Evolutionary conservation across 1,139 yeast species (phyloP).

Genomic region (Arxiozyma heterogenica): DNA sequence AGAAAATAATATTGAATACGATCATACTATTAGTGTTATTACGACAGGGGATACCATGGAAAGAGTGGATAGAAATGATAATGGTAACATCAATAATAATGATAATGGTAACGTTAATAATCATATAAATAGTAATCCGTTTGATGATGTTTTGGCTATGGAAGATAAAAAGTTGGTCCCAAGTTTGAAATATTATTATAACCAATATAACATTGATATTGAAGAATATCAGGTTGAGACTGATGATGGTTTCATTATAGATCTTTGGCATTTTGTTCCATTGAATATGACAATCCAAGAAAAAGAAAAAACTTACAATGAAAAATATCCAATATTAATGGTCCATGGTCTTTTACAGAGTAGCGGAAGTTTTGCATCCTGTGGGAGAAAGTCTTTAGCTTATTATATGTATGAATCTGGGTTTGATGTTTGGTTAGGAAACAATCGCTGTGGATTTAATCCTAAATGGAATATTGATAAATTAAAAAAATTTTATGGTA

Average conservation of each 20-base stretch:
- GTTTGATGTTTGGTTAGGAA: conserved; percentile 90
- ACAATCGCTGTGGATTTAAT: conserved; percentile 76
- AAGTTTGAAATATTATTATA: conserved; percentile 58
- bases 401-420: conserved; percentile 51
- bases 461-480: conserved; percentile 46
- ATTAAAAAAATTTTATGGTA: conserved; percentile 16
- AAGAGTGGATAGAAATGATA: neutral
- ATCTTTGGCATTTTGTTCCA: conserved; percentile 44
- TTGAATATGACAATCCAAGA: neutral
- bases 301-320: conserved; percentile 35
- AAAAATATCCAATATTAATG: conserved; percentile 64
- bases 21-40: conserved; percentile 21
- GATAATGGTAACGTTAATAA: neutral
- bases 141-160: conserved; percentile 19
- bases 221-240: conserved; percentile 56
- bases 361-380: conserved; percentile 72
- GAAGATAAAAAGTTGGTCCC: conserved; percentile 35
- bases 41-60: neutral
- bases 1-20: conserved; percentile 24
- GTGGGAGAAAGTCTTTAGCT: conserved; percentile 74
- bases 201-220: conserved; percentile 50
- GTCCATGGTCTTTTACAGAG: conserved; percentile 85
- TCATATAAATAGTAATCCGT: conserved; percentile 28
- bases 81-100: no score
- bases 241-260: conserved; percentile 66